Base-by-base conservation (phyloP, 2,329 filamentous ascomycete species). In the Corniculantispora saksenae region DNA sequence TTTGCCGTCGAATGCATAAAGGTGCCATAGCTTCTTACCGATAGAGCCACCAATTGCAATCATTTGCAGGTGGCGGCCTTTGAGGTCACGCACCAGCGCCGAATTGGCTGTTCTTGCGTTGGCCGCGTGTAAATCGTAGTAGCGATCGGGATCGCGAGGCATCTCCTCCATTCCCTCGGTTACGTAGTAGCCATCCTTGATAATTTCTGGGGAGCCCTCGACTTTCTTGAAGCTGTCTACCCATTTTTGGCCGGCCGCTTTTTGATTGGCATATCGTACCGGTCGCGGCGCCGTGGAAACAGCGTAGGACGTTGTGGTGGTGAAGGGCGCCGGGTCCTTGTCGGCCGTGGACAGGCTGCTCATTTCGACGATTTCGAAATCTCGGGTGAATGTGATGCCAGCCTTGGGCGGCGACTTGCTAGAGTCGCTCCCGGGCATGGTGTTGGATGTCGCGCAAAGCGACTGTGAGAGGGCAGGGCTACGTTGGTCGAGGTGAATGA, bases 161-260 rank as follows among this genome's bases (percentile, higher is more conserved):
- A 64, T 59, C 19, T 60, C 55, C 25, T 38, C 25, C 48, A 60
- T 60, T 38, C 63, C 63, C 27, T 60, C 56, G 45, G 62, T 64
- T 15, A 64, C 38, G 35, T 59, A 59, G 56, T 64, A 64, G 15
- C 63, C 63, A 40, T 64, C 56, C 8, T 64, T 64, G 48, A 53
- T 56, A 10, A 64, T 53, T 40, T 55, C 38, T 13, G 56, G 48
- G 5, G 63, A 59, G 15, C 38, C 47, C 13, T 58, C 55, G 21
- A 60, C 56, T 17, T 40, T 55, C 38, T 60, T 64, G 56, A 64
- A 64, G 56, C 63, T 64, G 63, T 64, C 63, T 9, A 64, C 63
- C 63, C 63, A 64, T 23, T 47, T 27, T 19, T 64, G 63, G 7
- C 63, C 56, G 2, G 48, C 63, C 15, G 63, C 63, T 27, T 59